These are phyloP conservation scores for Panaeolus papilionaceus DNA, from an alignment of 768 basidiomycete genomes.

Conservation along the genomic window DNA sequence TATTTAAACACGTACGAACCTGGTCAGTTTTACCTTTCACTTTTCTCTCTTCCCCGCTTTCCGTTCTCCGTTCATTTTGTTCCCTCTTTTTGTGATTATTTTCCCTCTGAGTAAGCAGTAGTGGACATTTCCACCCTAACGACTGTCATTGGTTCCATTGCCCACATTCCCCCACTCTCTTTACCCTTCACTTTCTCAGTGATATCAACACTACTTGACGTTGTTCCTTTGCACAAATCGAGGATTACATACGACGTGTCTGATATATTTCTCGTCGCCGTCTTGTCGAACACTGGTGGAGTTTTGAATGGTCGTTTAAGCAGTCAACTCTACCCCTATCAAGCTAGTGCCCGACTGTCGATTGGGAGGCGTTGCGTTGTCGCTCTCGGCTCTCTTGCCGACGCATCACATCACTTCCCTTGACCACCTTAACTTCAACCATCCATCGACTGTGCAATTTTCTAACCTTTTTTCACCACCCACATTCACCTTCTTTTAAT, in stretches of 20 bases:
- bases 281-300: not conserved
- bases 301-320: not conserved
- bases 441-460: not conserved
- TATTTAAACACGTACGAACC: conserved; percentile 8
- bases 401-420: not conserved
- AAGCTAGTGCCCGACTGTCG: not conserved
- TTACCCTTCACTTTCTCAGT: not conserved
- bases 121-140: not conserved
- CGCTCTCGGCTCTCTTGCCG: conserved; percentile 1
- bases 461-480: not conserved
- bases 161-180: not conserved
- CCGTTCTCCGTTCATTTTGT: not conserved
- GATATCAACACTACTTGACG: not conserved
- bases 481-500: not conserved
- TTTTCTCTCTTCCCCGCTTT: not conserved
- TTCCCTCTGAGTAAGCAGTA: not conserved
- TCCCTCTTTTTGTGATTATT: not conserved
- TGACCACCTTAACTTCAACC: not conserved
- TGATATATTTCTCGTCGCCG: not conserved
- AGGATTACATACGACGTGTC: not conserved
- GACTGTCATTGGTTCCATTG: not conserved
- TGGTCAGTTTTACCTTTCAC: conserved; percentile 7
- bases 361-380: not conserved
- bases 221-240: not conserved
- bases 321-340: not conserved